phyloP scores from a whole-genome alignment of 2,329 filamentous ascomycete species.

The Aspergillaceae sp. region DNA sequence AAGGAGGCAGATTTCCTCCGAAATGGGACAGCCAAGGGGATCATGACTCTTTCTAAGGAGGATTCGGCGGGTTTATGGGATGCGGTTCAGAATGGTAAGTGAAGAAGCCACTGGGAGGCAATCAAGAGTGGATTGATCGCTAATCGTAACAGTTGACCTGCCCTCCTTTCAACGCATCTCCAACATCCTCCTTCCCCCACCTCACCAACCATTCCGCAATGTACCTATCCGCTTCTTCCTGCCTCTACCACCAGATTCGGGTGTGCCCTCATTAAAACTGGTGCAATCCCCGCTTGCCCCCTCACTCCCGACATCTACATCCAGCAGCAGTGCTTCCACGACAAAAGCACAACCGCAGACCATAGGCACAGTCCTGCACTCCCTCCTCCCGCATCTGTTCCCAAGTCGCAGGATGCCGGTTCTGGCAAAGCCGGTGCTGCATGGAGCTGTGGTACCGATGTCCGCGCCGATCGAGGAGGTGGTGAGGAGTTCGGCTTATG shows the following conservation, averaged over 20 bases:
- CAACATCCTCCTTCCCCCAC: slow-evolving; percentile 61
- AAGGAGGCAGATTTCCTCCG: slow-evolving; percentile 81
- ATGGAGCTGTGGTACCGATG: slow-evolving; percentile 78
- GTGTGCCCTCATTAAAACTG: slow-evolving; percentile 48
- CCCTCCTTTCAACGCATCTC: slow-evolving; percentile 64
- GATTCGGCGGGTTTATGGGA: slow-evolving; percentile 78
- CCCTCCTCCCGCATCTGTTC: slow-evolving; percentile 70
- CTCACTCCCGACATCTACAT: slow-evolving; percentile 23
- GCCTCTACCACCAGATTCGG: slow-evolving; percentile 52
- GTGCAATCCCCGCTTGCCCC: slow-evolving; percentile 66
- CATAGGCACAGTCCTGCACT: slow-evolving; percentile 68
- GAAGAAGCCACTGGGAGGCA: not conserved
- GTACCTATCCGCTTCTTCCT: slow-evolving; percentile 87
- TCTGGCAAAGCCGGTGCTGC: slow-evolving; percentile 73
- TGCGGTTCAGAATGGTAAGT: slow-evolving; percentile 62
- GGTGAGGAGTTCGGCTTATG: slow-evolving; percentile 72
- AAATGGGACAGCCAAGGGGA: slow-evolving; percentile 78
- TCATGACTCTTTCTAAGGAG: slow-evolving; percentile 79
- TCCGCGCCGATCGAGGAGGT: slow-evolving; percentile 71
- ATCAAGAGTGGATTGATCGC: not conserved
- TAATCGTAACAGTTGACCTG: slow-evolving; percentile 54
- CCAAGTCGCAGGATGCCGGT: slow-evolving; percentile 77
- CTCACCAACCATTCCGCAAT: slow-evolving; percentile 63
- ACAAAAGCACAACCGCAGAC: slow-evolving; percentile 48
- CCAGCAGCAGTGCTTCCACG: slow-evolving; percentile 20